A percentile compares a stretch with the other conserved stretches of the same genome.
Evolutionary conservation across 139 green algal genomes (phyloP).

Genomic region (Micractinium sp.): DNA sequence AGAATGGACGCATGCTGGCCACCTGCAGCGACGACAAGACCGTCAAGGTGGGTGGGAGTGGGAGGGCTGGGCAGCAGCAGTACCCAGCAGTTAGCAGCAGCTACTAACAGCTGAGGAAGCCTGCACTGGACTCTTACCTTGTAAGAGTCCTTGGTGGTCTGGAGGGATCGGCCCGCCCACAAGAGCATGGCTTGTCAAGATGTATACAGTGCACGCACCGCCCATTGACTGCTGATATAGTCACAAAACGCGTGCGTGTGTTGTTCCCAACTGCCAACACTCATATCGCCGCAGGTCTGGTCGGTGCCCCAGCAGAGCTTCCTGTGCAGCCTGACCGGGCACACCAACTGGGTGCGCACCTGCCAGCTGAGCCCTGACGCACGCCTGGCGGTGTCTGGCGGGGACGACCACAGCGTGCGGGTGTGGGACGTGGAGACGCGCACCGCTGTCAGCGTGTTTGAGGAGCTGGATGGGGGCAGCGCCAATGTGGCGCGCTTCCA

Average conservation of each 20-base stretch:
- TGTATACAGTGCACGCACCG: too few relatives aligned
- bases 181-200: too few relatives aligned
- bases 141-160: too few relatives aligned
- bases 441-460: conserved; percentile 68
- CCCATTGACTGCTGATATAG: too few relatives aligned
- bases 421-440: conserved; percentile 86
- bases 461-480: conserved; percentile 61
- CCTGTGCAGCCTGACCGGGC: conserved; percentile 78
- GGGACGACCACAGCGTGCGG: conserved; percentile 82
- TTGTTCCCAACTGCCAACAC: not conserved
- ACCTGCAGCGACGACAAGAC: conserved; percentile 90
- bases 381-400: conserved; percentile 76
- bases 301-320: conserved; percentile 80
- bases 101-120: too few relatives aligned
- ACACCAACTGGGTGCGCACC: conserved; percentile 91
- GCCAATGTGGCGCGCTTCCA: conserved; percentile 81
- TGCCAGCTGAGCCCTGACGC: conserved; percentile 79
- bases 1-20: conserved; percentile 77
- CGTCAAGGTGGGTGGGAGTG: conserved; percentile 67
- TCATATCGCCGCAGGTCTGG: conserved; percentile 77
- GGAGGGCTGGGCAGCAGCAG: too few relatives aligned
- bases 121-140: too few relatives aligned
- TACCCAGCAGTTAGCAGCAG: too few relatives aligned
- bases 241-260: not conserved
- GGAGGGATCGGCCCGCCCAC: too few relatives aligned